Evolutionary conservation across 1,139 yeast genomes (phyloP), one percentile per base, ranked within the genome.

Genomic region (Nematodospora anomalae): DNA sequence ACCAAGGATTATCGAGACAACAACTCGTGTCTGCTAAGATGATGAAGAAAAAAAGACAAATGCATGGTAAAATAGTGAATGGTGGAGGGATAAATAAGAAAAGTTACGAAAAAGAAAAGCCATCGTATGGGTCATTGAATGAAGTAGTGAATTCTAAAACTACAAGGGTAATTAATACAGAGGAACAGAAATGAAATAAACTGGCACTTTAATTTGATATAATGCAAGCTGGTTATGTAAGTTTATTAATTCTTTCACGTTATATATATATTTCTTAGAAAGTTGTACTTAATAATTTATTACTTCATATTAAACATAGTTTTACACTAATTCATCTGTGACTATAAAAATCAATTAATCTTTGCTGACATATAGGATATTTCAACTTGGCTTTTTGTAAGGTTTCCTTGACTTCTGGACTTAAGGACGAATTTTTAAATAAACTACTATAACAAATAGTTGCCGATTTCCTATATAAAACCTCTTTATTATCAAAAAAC

Each of bases 381-480:
- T 33, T 41, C 18, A 40, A 35, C 26, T 42, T 45, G 10, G 42
- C 33, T 24, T 43, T 36, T 21, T 33, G 24, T 31, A 45, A 35
- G 7, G 34, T 24, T 8, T 37, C 37, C 26, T 28, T 35, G 9
- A 20, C 23, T 14, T 42, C 43, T 1, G 23, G 8, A 5, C 37
- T 15, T 9, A 41, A 12, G 4, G 50, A 43, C 1, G 53, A 47
- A 3, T 60, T 56, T 31, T 50, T 56, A 30, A 64, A 39, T 31
- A 68, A 40, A 32, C 53, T 58, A 4, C 76, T 71, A 42, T 71
- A 75, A n/a, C 62, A 59, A 32, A 70, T 58, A 9, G 71, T 60
- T 1, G 69, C 68, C 15, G 53, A 45, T 40, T 76, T 57, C 43
- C 79, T 55, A 6, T 72, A 52, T 27, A 66, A 71, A 7, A 71